phyloP scores from a whole-genome alignment of 2,329 filamentous ascomycete species.

The Penicillium sp. region DNA sequence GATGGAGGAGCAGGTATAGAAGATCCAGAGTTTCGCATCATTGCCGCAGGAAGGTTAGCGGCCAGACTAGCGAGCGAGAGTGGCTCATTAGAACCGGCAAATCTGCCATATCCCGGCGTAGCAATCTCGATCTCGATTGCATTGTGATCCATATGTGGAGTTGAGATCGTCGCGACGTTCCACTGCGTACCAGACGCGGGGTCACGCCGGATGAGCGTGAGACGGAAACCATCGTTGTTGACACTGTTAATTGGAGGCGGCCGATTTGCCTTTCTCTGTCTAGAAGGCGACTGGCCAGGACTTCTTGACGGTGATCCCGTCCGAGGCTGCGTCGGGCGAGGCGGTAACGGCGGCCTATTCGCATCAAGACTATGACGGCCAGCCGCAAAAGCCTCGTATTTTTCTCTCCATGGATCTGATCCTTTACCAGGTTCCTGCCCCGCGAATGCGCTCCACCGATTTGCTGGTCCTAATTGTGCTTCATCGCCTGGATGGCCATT shows the following conservation, averaged over 20 bases:
- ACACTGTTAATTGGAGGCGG: conserved; percentile 9
- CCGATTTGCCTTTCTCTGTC: conserved; percentile 11
- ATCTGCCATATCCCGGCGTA: conserved; percentile 61
- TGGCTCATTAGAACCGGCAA: conserved; percentile 44
- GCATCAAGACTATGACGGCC: conserved; percentile 34
- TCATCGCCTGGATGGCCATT: conserved; percentile 5
- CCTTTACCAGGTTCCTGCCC: conserved; percentile 22
- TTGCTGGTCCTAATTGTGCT: neutral
- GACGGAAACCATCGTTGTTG: conserved; percentile 34
- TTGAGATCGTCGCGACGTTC: conserved; percentile 68
- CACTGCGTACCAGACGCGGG: conserved; percentile 68
- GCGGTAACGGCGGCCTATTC: conserved; percentile 24
- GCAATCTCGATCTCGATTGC: conserved; percentile 56
- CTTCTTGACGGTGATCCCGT: conserved; percentile 24
- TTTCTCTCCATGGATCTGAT: conserved; percentile 25
- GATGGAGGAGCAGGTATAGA: conserved; percentile 8
- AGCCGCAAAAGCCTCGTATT: conserved; percentile 20
- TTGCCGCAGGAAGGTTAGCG: conserved; percentile 23
- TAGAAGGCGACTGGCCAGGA: conserved; percentile 29
- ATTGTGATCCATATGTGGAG: conserved; percentile 30
- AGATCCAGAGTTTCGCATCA: conserved; percentile 22
- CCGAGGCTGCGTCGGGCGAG: conserved; percentile 21
- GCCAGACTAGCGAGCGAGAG: conserved; percentile 35
- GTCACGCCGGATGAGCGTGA: conserved; percentile 71
- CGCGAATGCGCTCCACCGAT: conserved; percentile 33